Evolutionary conservation across 805 yeast genomes (phyloP), one percentile per base, ranked within the genome.

Genomic region (Starmerella cellae): DNA sequence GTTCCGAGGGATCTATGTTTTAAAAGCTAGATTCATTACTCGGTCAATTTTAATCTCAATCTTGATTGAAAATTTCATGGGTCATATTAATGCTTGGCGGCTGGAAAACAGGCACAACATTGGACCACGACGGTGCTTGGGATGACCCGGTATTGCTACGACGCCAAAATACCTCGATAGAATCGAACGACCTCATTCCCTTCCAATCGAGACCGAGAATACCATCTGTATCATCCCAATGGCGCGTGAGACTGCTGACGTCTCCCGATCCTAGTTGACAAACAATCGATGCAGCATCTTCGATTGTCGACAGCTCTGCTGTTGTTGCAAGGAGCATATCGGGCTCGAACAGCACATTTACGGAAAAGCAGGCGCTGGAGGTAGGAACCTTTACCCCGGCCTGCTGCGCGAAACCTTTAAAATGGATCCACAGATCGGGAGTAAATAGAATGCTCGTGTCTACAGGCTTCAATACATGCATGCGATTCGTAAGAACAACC

Each of bases 211-310:
- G 43, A 10, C 54, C 54, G 14, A 14, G 11, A 9, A 41, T 2
- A 10, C 54, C 54, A 8, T 51, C 54, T 2, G 38, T 37, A 21
- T 49, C 41, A 3, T 37, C 33, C 54, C 54, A 51, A 2, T 23
- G n/a, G 16, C 46, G 46, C 9, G 35, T 29, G 22, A 38, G 42
- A 22, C 29, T 18, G 21, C 38, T 34, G 6, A 23, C 26, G 5
- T 21, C 20, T 13, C 19, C 19, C 10, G 19, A 14, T 5, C 16
- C 30, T 5, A 14, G 4, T 6, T 11, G 23, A 13, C 28, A 21
- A 19, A 33, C 6, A 16, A 33, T n/a, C 18, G 35, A 26, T 4
- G 32, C 14, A 3, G 31, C 24, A 18, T 31, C 35, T 9, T 17
- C 21, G 21, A 17, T 20, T 9, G 11, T 6, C 6, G 35, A 6